Conservation (phyloP, 371 early-diverging fungal species). For the Cokeromyces recurvatus region DNA sequence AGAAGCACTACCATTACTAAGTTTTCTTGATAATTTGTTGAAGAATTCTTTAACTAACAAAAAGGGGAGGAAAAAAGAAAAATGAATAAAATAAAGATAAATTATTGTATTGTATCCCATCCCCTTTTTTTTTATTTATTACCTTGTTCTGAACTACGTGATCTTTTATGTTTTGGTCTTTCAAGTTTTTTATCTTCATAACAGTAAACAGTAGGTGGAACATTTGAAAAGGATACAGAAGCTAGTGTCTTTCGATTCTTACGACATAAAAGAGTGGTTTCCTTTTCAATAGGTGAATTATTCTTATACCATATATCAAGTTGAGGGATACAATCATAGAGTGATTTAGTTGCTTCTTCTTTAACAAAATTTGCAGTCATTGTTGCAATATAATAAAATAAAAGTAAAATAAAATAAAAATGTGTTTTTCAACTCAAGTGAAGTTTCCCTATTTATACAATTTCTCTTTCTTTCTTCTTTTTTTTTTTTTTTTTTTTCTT, state of each 20-base stretch:
- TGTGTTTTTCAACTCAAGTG: too few species aligned
- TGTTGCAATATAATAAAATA: too few species aligned
- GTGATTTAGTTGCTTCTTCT: too few species aligned
- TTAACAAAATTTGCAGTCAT: too few species aligned
- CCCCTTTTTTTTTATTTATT: neutral
- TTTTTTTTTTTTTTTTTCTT: too few species aligned
- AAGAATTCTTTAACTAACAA: slow-evolving; percentile 16
- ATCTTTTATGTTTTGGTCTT: neutral
- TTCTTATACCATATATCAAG: slow-evolving; percentile 33
- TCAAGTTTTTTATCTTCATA: slow-evolving; percentile 1
- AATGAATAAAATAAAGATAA: too few species aligned
- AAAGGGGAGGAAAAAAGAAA: neutral
- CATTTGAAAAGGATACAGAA: slow-evolving; percentile 28
- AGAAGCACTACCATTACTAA: neutral
- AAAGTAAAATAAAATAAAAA: too few species aligned
- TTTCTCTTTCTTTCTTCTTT: too few species aligned
- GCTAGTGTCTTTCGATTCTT: slow-evolving; percentile 3
- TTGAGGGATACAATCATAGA: slow-evolving; percentile 30
- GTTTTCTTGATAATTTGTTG: slow-evolving; percentile 14
- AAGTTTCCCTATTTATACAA: too few species aligned
- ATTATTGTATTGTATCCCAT: neutral
- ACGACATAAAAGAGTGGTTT: too few species aligned
- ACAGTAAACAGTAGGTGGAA: slow-evolving; percentile 28
- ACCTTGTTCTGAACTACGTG: slow-evolving; percentile 16
- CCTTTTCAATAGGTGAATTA: neutral